These are phyloP conservation scores for Musa balbisiana DNA, from an alignment of 202 grass and related monocot species.

Conservation along the genomic window DNA sequence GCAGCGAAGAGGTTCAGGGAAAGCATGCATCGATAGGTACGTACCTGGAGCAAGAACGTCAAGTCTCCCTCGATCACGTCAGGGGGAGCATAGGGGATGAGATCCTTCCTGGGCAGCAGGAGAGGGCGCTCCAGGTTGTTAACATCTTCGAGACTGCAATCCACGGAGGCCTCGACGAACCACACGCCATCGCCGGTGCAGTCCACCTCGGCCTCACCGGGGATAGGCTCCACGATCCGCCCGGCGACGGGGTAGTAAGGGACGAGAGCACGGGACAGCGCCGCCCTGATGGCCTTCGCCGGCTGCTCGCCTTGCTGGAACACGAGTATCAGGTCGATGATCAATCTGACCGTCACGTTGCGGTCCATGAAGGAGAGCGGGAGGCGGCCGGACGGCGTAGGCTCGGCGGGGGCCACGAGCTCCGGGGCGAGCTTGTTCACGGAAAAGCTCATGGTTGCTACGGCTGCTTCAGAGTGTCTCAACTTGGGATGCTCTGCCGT, in stretches of 20 bases:
- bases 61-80: neutral
- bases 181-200: neutral
- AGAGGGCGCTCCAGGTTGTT: neutral
- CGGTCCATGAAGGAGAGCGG: neutral
- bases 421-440: neutral
- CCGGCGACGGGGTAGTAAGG: neutral
- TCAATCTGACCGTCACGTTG: neutral
- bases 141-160: neutral
- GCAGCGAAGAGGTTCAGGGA: neutral
- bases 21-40: neutral
- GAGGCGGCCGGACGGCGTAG: neutral
- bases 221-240: neutral
- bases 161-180: neutral
- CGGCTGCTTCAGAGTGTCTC: no score
- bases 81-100: neutral
- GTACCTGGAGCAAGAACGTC: neutral
- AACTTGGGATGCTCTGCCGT: no score
- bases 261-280: neutral
- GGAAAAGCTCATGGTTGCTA: neutral
- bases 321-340: neutral
- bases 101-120: neutral
- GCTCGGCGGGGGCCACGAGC: neutral
- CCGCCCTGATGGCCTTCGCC: neutral
- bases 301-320: neutral
- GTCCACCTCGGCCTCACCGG: neutral